A percentile compares a stretch with the other conserved stretches of the same genome.
Evolutionary conservation across 768 basidiomycete genomes (phyloP).

Genomic region (Vararia minispora): DNA sequence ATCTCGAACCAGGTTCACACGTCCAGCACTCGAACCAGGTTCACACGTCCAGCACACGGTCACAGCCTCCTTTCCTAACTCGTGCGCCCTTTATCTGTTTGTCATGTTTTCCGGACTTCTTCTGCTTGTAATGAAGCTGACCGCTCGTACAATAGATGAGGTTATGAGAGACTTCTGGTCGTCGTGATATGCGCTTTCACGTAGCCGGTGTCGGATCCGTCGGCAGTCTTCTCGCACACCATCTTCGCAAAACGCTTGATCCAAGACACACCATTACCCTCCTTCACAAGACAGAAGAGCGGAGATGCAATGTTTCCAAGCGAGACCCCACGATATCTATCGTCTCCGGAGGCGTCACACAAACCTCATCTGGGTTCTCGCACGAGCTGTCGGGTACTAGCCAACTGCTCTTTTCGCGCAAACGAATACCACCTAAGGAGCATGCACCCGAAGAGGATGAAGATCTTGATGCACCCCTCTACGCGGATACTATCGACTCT

Average conservation of each 20-base stretch:
- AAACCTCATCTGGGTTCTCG: conserved; percentile 32
- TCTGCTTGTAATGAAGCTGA: too few relatives aligned
- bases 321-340: conserved; percentile 31
- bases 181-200: conserved; percentile 52
- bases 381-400: conserved; percentile 35
- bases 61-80: too few relatives aligned
- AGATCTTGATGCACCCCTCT: not conserved
- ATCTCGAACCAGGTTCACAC: too few relatives aligned
- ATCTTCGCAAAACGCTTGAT: conserved; percentile 56
- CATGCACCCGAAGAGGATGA: not conserved
- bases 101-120: too few relatives aligned
- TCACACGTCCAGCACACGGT: too few relatives aligned
- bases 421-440: too few relatives aligned
- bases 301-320: conserved; percentile 24
- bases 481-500: conserved; percentile 44
- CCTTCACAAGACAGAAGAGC: conserved; percentile 45
- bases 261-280: conserved; percentile 47
- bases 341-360: conserved; percentile 36
- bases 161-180: not conserved
- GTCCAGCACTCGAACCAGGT: too few relatives aligned
- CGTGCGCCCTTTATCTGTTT: too few relatives aligned
- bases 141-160: too few relatives aligned
- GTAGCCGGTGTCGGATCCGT: conserved; percentile 74
- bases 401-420: conserved; percentile 2
- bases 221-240: conserved; percentile 71